Base-by-base conservation (phyloP, 257 asterid species). In the Solanum sitiens region DNA sequence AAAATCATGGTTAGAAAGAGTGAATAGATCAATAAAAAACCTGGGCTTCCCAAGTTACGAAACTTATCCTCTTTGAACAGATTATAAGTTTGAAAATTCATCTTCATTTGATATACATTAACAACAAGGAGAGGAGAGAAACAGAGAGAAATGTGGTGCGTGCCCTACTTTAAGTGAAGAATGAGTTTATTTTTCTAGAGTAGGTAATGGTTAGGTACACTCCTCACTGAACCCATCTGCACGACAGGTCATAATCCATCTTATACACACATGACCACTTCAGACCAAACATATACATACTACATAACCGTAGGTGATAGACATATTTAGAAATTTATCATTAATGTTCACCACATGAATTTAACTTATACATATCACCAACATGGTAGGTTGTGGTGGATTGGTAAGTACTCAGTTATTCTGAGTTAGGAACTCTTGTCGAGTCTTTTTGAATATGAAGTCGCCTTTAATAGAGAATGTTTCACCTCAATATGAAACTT, bases 1-100 rank as follows among this genome's bases (percentile, higher is more conserved):
- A 88, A 77, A 68, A 88, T 14, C 9, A 86, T 3, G 44, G 70
- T 50, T 15, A 86, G 23, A 72, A 87, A 65, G 11, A 88, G 50
- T 23, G 88, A 86, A 88, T 21, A 88, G 16, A 86, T 33, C 50
- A 80, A 86, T 37, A 74, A n/a, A 10, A 86, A 83, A 47, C n/a
- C 83, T 2, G 83, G 39, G 40, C 83, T 82, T 67, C 89, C 86
- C 56, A 80, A 47, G 35, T 14, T 71, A 45, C 68, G 2, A 23
- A 63, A 11, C 32, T 65, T 87, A 32, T 87, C 86, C 18, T 9
- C 30, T 11, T 39, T 71, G 14, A 77, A 71, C 2, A 44, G 0
- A 32, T 53, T 53, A 53, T 45, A 42, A 74, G 1, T 65, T 1
- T 14, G 56, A 50, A 18, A 79, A 8, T 27, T 61, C 85, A 45